Percentiles rank a stretch among this genome's conserved stretches.
phyloP scores from a whole-genome alignment of 108 stramenopile species.

The Nitzschia inconspicua region DNA sequence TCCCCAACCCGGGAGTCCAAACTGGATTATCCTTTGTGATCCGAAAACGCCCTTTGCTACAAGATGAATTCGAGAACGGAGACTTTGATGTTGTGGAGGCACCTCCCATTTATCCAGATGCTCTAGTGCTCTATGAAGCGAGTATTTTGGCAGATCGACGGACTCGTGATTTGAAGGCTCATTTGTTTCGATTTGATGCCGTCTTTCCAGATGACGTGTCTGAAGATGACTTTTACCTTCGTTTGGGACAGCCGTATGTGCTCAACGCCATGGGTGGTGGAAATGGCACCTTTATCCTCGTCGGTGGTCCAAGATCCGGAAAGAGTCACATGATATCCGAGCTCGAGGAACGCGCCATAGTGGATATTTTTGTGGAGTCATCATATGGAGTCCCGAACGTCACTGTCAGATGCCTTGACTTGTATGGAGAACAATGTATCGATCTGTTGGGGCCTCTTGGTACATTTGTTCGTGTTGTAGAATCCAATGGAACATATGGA shows the following conservation, averaged over 20 bases:
- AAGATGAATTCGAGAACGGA: slow-evolving; percentile 13
- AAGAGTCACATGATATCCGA: slow-evolving; percentile 15
- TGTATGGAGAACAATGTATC: background rate
- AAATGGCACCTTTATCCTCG: slow-evolving; percentile 8
- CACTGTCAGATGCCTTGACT: slow-evolving; percentile 5
- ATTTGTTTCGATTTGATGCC: slow-evolving; percentile 16
- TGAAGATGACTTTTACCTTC: slow-evolving; percentile 18
- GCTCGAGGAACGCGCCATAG: slow-evolving; percentile 8
- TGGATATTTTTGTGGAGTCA: slow-evolving; percentile 18
- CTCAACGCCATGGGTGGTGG: slow-evolving; percentile 16
- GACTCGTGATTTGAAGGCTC: slow-evolving; percentile 11
- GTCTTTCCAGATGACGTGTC: slow-evolving; percentile 9
- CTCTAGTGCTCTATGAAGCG: slow-evolving; percentile 21
- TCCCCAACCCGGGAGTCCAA: background rate
- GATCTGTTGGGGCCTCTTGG: slow-evolving; percentile 23
- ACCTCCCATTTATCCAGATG: background rate
- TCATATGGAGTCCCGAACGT: background rate
- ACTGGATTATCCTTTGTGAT: slow-evolving; percentile 11
- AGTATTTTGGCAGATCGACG: slow-evolving; percentile 7
- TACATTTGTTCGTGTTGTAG: slow-evolving; percentile 10
- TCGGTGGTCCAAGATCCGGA: slow-evolving; percentile 11
- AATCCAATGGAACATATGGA: slow-evolving; percentile 10
- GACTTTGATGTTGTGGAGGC: slow-evolving; percentile 23
- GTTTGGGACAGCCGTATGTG: slow-evolving; percentile 5
- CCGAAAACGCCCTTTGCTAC: slow-evolving; percentile 12